Evolutionary conservation across 2,329 filamentous ascomycete genomes (phyloP), one percentile per base, ranked within the genome.

Genomic region (Cladosporium sp.): DNA sequence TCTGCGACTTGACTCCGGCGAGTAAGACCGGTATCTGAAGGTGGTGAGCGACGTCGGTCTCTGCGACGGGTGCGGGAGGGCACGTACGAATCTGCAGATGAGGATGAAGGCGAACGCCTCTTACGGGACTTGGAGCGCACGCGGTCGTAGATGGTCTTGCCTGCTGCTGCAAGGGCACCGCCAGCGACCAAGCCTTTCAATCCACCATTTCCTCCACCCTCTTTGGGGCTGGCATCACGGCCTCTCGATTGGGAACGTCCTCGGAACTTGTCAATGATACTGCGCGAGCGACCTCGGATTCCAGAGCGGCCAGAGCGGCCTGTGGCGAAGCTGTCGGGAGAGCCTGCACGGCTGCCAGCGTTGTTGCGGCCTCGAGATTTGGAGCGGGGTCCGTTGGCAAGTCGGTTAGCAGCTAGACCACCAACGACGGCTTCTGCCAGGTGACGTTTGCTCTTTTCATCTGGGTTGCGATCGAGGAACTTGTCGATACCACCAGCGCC

Each of bases 401-500:
- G 78, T 57, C 90, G 88, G 75, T 92, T 96, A 45, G 90, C 89
- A 34, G 93, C 85, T 47, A 97, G 82, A 73, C 93, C 93, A 69
- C 92, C 92, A 60, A 97, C 84, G 58, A 95, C 92, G 38, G 92
- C 90, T 73, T 96, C 90, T 40, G 92, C 81, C 58, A 96, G 82
- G 67, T 94, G 89, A 50, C 90, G 85, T 75, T 92, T 96, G 64
- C 77, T 77, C 76, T 92, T 87, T 72, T 90, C 87, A 66, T 88
- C 85, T 5, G 86, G 82, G 67, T 92, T 82, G 54, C 79, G 79
- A 65, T 87, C 84, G 59, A 88, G 79, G 42, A 92, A 82, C 22
- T 87, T 87, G 73, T 97, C 91, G 61, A 96, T 88, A 59, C 91
- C 89, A 65, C 90, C 93, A 60, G 93, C 92, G 75, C 90, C 88